Base-by-base conservation (phyloP, 257 asterid genomes). In the Nicotiana undulata region DNA sequence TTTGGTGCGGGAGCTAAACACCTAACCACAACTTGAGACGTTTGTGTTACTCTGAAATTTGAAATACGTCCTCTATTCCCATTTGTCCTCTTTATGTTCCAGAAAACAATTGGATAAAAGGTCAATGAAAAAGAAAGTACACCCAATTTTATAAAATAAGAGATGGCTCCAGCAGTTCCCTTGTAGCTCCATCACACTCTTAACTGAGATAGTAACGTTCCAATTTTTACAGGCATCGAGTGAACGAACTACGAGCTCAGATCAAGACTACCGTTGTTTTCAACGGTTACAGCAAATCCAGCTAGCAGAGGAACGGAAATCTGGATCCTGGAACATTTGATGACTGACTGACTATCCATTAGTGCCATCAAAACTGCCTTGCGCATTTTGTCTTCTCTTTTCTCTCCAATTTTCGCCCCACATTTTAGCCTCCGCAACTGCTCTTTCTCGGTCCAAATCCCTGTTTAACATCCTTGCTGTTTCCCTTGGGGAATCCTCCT, bases 371-470 rank as follows among this genome's bases (percentile, higher is more conserved):
- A 89, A 91, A 86, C 89, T 89, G 60, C 94, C 93, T 66, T 85
- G 89, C 32, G 87, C 93, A 81, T 80, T 90, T 80, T 95, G 97
- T 20, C 94, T 87, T 67, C 96, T 88, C 79, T 95, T 91, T 60
- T 95, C 96, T 31, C 98, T 86, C 97, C 93, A 92, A 81, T 95
- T 95, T 49, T 95, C 98, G 4, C 99, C 99, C 99, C 99, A 96
- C 99, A 94, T 91, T 85, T 96, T 96, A 15, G 98, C 99, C 85
- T 96, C 99, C 0, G 99, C 98, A 20, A 94, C 98, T 3, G 99
- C 99, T 9, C 99, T 88, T 86, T 94, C 99, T 81, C 98, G 86
- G 55, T 93, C 98, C 77, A 89, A 78, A 76, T 92, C 98, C 81
- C 94, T 86, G 86, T 90, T 92, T 55, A 93, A 77, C 87, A 84